Evolutionary conservation across 1,284 basidiomycete genomes (phyloP).

Genomic region (Cryptococcus neoformans): DNA sequence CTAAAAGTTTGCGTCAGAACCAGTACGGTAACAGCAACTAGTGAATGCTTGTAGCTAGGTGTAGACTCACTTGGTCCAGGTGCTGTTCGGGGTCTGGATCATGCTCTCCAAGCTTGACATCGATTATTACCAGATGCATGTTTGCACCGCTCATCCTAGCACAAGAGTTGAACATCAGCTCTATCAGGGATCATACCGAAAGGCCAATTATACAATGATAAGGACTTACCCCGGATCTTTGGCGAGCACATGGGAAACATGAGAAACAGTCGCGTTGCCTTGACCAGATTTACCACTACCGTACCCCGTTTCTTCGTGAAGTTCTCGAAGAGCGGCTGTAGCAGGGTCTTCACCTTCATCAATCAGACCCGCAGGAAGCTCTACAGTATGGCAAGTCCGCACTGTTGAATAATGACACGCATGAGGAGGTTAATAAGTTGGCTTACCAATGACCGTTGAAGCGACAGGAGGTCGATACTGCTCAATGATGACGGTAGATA

Average conservation of each 20-base stretch:
- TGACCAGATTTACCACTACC: conserved; percentile 53
- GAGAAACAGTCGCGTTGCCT: conserved; percentile 54
- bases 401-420: neutral
- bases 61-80: conserved; percentile 34
- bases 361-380: conserved; percentile 82
- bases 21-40: neutral
- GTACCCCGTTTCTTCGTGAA: conserved; percentile 89
- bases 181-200: neutral
- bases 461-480: conserved; percentile 81
- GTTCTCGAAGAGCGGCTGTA: conserved; percentile 70
- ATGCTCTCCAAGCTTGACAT: conserved; percentile 47
- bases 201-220: neutral
- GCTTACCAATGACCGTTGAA: conserved; percentile 64
- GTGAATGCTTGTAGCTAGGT: neutral
- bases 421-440: no score
- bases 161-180: neutral
- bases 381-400: conserved; percentile 48
- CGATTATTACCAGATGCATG: conserved; percentile 52
- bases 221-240: conserved; percentile 61
- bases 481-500: conserved; percentile 77
- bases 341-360: conserved; percentile 75
- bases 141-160: conserved; percentile 52
- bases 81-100: conserved; percentile 45
- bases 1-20: conserved; percentile 23
- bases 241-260: conserved; percentile 67